A percentile compares a stretch with the other conserved stretches of the same genome.
phyloP scores from a whole-genome alignment of 768 basidiomycete species.

The Mycena kentingensis region DNA sequence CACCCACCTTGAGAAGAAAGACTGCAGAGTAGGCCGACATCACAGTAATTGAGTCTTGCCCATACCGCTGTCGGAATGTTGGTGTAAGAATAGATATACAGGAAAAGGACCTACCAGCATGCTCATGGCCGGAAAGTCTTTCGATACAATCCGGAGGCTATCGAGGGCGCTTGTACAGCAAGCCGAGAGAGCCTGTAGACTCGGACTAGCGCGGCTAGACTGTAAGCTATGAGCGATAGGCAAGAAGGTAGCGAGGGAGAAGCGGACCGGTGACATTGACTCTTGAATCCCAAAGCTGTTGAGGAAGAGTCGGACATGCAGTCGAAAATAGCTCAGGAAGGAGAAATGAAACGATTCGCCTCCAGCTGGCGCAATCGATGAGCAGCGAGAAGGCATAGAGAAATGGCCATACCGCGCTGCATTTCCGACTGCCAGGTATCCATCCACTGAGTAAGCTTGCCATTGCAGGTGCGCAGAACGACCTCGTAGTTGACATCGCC shows the following conservation, averaged over 20 bases:
- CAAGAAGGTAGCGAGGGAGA: conserved; percentile 2
- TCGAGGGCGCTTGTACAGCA: conserved; percentile 78
- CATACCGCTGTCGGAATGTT: conserved; percentile 60
- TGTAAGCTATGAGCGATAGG: conserved; percentile 28
- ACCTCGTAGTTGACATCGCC: conserved; percentile 74
- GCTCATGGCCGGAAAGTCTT: conserved; percentile 72
- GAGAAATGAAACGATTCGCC: conserved; percentile 78
- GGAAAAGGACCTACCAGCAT: conserved; percentile 58
- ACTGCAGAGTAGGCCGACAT: conserved; percentile 89
- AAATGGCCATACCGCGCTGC: conserved; percentile 53
- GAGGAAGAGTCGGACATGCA: conserved; percentile 78
- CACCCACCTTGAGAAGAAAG: conserved; percentile 69
- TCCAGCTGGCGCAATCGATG: conserved; percentile 46
- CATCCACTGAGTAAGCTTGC: conserved; percentile 71
- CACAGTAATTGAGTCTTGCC: conserved; percentile 80
- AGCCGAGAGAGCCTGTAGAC: conserved; percentile 64
- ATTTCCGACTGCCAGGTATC: conserved; percentile 74
- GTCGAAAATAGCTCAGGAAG: conserved; percentile 73
- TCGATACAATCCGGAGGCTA: conserved; percentile 68
- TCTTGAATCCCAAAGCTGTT: conserved; percentile 82
- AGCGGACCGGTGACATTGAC: conserved; percentile 51
- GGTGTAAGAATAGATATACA: conserved; percentile 5
- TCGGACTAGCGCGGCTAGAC: conserved; percentile 61
- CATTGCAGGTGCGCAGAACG: conserved; percentile 71
- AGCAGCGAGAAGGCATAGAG: conserved; percentile 5